These are phyloP conservation scores for Cytospora schulzeri DNA, from an alignment of 2,329 filamentous ascomycete species.

Conservation along the genomic window DNA sequence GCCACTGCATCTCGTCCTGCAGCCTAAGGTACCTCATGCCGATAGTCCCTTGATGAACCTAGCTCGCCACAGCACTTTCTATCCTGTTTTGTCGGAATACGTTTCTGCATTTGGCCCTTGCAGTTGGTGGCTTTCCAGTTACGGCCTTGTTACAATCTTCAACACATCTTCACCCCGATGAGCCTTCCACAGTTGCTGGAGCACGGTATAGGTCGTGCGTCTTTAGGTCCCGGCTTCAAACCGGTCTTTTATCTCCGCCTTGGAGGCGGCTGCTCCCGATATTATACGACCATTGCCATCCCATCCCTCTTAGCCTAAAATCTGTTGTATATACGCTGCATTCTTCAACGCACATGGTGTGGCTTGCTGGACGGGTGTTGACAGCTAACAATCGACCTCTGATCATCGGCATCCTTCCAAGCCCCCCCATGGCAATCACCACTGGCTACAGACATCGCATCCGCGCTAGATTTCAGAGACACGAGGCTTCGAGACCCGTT, in stretches of 20 bases:
- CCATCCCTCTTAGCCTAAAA: neutral
- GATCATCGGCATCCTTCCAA: neutral
- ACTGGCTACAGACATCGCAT: conserved; percentile 2
- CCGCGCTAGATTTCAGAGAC: conserved; percentile 15
- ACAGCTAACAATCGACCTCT: conserved; percentile 14
- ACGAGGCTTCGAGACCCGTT: conserved; percentile 14
- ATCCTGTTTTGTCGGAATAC: neutral
- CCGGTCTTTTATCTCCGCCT: neutral
- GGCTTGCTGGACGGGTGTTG: conserved; percentile 19
- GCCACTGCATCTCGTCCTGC: conserved; percentile 1
- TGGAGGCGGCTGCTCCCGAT: conserved; percentile 7
- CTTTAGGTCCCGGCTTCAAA: neutral
- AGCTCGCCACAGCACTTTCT: neutral
- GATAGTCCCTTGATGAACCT: neutral
- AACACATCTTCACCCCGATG: neutral
- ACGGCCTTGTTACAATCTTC: neutral
- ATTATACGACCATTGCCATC: neutral
- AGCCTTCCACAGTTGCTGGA: neutral
- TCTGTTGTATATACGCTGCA: conserved; percentile 10
- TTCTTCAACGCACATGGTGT: conserved; percentile 17
- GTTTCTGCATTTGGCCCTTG: neutral
- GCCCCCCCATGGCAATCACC: neutral
- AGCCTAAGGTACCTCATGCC: neutral
- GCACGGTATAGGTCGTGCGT: neutral
- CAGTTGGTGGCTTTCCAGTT: neutral